Conservation (phyloP, 768 basidiomycete species). For the Cyclocybe aegerita region DNA sequence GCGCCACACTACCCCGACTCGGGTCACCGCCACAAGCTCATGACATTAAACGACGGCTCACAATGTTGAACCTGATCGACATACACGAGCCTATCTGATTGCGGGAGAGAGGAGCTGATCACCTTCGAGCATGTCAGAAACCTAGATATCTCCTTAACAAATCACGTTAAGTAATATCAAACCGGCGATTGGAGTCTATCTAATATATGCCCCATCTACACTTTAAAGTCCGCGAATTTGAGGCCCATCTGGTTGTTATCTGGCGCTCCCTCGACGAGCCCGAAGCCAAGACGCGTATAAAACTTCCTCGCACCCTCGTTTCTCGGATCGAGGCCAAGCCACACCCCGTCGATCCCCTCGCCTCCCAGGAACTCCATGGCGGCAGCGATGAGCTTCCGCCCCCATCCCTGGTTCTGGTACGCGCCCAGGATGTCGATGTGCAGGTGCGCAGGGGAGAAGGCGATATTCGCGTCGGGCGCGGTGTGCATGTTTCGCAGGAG, state of each 20-base stretch:
- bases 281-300: constrained; percentile 64
- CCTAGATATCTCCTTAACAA: no score
- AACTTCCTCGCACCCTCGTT: constrained; percentile 62
- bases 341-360: constrained; percentile 51
- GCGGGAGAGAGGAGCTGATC: no score
- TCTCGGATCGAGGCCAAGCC: constrained; percentile 67
- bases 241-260: constrained; percentile 54
- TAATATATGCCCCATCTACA: background rate
- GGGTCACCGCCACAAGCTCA: no score
- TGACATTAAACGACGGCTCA: no score
- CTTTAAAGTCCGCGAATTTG: constrained; percentile 40
- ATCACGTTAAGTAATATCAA: no score
- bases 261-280: constrained; percentile 46
- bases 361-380: constrained; percentile 55
- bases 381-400: constrained; percentile 55
- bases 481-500: constrained; percentile 36
- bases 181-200: no score
- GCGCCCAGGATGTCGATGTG: constrained; percentile 72
- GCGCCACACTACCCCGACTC: no score
- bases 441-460: constrained; percentile 71
- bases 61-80: no score
- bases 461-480: constrained; percentile 52
- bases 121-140: no score
- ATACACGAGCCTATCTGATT: no score
- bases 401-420: constrained; percentile 71